Evolutionary conservation across 2,329 filamentous ascomycete species (phyloP).

Genomic region (Pyrenophora teres): DNA sequence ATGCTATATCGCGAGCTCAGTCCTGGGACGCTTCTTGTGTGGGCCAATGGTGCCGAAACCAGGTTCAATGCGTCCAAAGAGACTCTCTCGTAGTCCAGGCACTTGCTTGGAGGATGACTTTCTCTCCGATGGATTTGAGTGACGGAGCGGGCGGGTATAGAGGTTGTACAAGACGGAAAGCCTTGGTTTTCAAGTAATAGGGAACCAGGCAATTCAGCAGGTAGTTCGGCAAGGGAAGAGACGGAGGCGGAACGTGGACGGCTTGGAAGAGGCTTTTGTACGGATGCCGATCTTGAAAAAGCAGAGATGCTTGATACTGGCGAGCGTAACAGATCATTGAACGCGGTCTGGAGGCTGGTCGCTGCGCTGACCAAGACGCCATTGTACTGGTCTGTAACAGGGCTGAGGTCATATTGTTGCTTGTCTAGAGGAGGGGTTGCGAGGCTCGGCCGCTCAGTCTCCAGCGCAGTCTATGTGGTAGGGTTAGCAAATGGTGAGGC

Average conservation of each 20-base stretch:
- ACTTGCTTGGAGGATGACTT: slow-evolving; percentile 10
- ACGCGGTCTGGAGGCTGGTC: slow-evolving; percentile 47
- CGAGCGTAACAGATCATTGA: slow-evolving; percentile 52
- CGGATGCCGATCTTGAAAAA: slow-evolving; percentile 32
- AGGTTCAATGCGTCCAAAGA: slow-evolving; percentile 3
- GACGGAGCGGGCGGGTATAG: slow-evolving; percentile 16
- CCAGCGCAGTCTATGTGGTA: slow-evolving; percentile 28
- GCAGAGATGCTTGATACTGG: slow-evolving; percentile 42
- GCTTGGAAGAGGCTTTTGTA: slow-evolving; percentile 44
- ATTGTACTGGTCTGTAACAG: slow-evolving; percentile 38
- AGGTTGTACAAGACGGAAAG: slow-evolving; percentile 25
- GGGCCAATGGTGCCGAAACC: slow-evolving; percentile 20
- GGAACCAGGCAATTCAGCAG: slow-evolving; percentile 36
- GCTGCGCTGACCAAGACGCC: slow-evolving; percentile 34
- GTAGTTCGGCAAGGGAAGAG: slow-evolving; percentile 46
- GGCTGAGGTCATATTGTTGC: slow-evolving; percentile 25
- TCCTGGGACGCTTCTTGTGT: slow-evolving; percentile 23
- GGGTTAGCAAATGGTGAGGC: slow-evolving; percentile 40
- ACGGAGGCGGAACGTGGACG: slow-evolving; percentile 49
- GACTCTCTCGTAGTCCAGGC: not conserved
- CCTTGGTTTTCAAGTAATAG: slow-evolving; percentile 43
- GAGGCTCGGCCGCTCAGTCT: slow-evolving; percentile 36
- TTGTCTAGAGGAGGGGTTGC: slow-evolving; percentile 34
- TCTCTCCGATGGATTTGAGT: slow-evolving; percentile 18
- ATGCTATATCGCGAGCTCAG: slow-evolving; percentile 21